Base-by-base conservation (phyloP, 2,329 filamentous ascomycete species). In the Penicillium glabrum region DNA sequence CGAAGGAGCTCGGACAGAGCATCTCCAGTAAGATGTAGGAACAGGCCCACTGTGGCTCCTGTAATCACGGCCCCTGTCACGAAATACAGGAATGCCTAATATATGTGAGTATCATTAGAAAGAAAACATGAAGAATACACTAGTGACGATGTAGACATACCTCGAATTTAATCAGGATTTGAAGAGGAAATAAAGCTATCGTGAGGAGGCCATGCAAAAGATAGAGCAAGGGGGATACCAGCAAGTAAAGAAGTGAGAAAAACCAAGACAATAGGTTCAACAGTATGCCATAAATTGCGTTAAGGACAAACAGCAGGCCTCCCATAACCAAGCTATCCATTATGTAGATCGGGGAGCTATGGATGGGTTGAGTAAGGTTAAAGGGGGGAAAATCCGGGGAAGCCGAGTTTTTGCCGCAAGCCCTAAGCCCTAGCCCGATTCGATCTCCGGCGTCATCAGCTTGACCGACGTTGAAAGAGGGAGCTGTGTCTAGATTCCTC, bases 21-120 rank as follows among this genome's bases (percentile, higher is more conserved):
- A 55, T 76, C 78, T 56, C 86, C 87, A 19, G 80, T 78, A 52
- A 84, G 74, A 66, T 84, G 82, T 44, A 92, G 72, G 19, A 83
- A 62, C 50, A 86, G 72, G 51, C 89, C 90, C 27, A 86, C 77
- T 11, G 84, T 50, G 51, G 87, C 75, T n/a, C 90, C 90, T 51
- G 91, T 79, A 19, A 89, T 72, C 31, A 84, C 81, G 8, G 89
- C 90, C 24, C 86, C 82, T 10, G 59, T 57, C 41, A 58, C 55
- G 35, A 66, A 62, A 50, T 57, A 60, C 16, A 64, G 53, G 26
- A 68, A 61, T 29, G 57, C 58, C 63, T 61, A 10, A 14, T 6
- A 41, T 51, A 45, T 39, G 44, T 60, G 27, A 51, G 48, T 46
- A 26, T 39, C 19, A 19, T 7, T 31, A 44, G 41, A n/a, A n/a